A percentile compares a stretch with the other conserved stretches of the same genome.
phyloP scores from a whole-genome alignment of 768 basidiomycete species.

The Chlorophyllum brunneum region DNA sequence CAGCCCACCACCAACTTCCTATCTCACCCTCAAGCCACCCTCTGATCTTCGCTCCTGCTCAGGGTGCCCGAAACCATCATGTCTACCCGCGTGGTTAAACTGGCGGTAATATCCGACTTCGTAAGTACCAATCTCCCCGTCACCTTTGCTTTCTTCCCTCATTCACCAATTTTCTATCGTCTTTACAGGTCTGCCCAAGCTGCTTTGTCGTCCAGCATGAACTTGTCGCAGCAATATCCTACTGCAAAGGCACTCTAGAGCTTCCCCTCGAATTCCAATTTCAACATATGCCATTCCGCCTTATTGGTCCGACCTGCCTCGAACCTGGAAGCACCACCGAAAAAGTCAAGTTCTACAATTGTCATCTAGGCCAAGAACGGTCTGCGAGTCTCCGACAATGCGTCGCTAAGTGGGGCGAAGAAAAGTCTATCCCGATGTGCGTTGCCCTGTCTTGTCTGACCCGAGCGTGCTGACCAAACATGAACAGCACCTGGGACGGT shows the following conservation, averaged over 20 bases:
- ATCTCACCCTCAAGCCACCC: conserved; percentile 14
- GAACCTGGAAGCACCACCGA: conserved; percentile 37
- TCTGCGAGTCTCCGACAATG: conserved; percentile 36
- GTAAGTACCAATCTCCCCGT: conserved; percentile 24
- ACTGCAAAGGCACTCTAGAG: conserved; percentile 42
- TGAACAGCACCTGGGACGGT: conserved; percentile 53
- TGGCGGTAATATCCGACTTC: conserved; percentile 48
- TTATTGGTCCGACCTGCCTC: conserved; percentile 37
- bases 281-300: conserved; percentile 49
- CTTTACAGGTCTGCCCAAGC: conserved; percentile 42
- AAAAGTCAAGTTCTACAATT: conserved; percentile 29
- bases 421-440: conserved; percentile 58
- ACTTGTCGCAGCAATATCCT: conserved; percentile 43
- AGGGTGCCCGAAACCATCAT: conserved; percentile 20
- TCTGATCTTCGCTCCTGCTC: conserved; percentile 11
- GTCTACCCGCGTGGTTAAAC: conserved; percentile 40
- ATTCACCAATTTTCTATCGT: neutral
- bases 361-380: conserved; percentile 46
- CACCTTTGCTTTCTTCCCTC: conserved; percentile 10
- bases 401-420: conserved; percentile 48
- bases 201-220: conserved; percentile 54
- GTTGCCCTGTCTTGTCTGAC: conserved; percentile 11
- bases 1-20: no score
- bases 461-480: neutral
- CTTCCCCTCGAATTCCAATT: conserved; percentile 48